These are phyloP conservation scores for Claviceps quebecensis DNA, from an alignment of 2,329 filamentous ascomycete genomes.

Conservation along the genomic window DNA sequence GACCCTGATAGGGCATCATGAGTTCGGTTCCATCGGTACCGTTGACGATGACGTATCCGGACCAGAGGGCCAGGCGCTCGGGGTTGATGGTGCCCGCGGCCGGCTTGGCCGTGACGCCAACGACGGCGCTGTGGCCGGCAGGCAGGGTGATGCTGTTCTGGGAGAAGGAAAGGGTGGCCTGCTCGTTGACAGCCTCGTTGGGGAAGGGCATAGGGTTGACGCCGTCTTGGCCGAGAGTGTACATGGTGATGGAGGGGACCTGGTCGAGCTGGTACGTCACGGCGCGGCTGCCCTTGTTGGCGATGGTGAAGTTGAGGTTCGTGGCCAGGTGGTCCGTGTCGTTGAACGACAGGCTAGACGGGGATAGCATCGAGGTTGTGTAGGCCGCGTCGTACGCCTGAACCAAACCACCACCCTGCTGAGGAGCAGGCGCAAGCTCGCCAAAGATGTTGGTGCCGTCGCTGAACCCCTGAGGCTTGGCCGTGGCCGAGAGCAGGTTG, in stretches of 20 bases:
- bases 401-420: conserved; percentile 46
- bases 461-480: conserved; percentile 34
- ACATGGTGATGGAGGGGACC: conserved; percentile 35
- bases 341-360: conserved; percentile 45
- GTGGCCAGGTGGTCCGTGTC: conserved; percentile 42
- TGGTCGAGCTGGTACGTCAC: conserved; percentile 39
- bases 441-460: conserved; percentile 20
- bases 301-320: conserved; percentile 37
- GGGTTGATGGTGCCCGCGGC: conserved; percentile 24
- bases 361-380: conserved; percentile 35
- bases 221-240: conserved; percentile 25
- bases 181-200: conserved; percentile 25
- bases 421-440: conserved; percentile 38
- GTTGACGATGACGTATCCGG: conserved; percentile 27
- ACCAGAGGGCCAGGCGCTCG: conserved; percentile 26
- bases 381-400: conserved; percentile 45
- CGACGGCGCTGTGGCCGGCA: conserved; percentile 25
- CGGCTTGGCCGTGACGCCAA: conserved; percentile 29
- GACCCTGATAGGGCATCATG: conserved; percentile 26
- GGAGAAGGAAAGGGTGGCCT: conserved; percentile 29
- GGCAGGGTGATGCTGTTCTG: conserved; percentile 28
- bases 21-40: conserved; percentile 22
- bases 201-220: conserved; percentile 29
- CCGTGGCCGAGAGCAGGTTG: conserved; percentile 33
- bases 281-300: conserved; percentile 34